These are phyloP conservation scores for Wickerhamiella lipophila DNA, from an alignment of 805 yeast genomes.

Conservation along the genomic window DNA sequence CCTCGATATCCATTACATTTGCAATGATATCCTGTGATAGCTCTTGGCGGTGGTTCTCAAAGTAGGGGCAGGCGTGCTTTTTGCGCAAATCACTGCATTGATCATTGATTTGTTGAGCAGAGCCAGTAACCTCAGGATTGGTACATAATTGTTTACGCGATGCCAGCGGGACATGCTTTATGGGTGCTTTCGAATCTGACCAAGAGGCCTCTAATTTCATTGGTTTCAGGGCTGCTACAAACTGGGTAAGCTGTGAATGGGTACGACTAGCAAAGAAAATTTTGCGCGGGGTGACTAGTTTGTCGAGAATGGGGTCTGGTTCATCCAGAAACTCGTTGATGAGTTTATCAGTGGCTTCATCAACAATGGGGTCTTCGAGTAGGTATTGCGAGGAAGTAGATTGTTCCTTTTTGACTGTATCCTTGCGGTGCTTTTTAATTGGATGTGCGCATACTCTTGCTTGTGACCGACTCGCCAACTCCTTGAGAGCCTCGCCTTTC, in stretches of 20 bases:
- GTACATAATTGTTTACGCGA: slow-evolving; percentile 80
- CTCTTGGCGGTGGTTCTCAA: slow-evolving; percentile 23
- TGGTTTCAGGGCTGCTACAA: slow-evolving; percentile 54
- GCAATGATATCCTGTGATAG: slow-evolving; percentile 47
- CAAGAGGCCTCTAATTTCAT: slow-evolving; percentile 55
- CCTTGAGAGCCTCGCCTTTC: slow-evolving; percentile 17
- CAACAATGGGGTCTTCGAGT: slow-evolving; percentile 13
- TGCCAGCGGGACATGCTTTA: slow-evolving; percentile 61
- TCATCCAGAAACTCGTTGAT: slow-evolving; percentile 8
- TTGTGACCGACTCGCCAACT: not conserved
- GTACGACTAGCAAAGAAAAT: slow-evolving; percentile 74
- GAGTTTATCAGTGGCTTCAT: slow-evolving; percentile 10
- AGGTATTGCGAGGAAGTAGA: not conserved
- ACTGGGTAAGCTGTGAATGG: slow-evolving; percentile 77
- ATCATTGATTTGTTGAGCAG: slow-evolving; percentile 54
- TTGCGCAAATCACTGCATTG: slow-evolving; percentile 64
- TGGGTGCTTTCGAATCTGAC: slow-evolving; percentile 35
- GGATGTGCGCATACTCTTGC: slow-evolving; percentile 2
- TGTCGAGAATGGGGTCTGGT: slow-evolving; percentile 10
- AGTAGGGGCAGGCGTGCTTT: slow-evolving; percentile 26
- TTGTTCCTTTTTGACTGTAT: not conserved
- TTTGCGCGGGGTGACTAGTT: slow-evolving; percentile 31
- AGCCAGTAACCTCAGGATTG: slow-evolving; percentile 45
- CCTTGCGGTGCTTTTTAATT: not conserved
- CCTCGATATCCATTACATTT: slow-evolving; percentile 66